Conservation (phyloP, 2,329 filamentous ascomycete genomes). For the Ilyonectria mors-panacis region DNA sequence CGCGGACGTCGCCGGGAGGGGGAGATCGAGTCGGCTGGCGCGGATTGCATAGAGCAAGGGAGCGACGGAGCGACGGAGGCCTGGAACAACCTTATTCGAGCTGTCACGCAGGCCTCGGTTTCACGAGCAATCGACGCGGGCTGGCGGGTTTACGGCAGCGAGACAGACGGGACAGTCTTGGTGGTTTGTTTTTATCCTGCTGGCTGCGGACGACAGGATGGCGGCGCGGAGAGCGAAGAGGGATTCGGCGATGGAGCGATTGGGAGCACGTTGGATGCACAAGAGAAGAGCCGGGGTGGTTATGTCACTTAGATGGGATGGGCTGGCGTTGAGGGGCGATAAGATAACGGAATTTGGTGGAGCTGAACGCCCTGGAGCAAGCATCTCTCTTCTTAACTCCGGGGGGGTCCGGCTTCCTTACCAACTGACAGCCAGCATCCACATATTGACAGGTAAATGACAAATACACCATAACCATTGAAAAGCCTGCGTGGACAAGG, state of each 20-base stretch:
- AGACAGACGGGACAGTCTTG: background rate
- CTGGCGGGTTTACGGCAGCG: constrained; percentile 20
- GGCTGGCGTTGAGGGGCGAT: constrained; percentile 34
- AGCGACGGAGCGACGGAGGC: constrained; percentile 37
- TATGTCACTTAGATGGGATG: constrained; percentile 40
- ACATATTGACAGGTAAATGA: background rate
- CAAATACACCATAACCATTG: background rate
- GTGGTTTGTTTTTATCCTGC: background rate
- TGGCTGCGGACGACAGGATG: background rate
- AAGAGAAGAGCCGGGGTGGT: constrained; percentile 26
- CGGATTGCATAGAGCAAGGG: constrained; percentile 53
- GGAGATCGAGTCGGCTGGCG: constrained; percentile 47
- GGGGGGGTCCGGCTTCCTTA: background rate
- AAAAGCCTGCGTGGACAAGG: background rate
- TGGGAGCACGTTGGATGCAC: constrained; percentile 9
- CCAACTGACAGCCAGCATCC: background rate
- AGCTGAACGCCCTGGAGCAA: constrained; percentile 2
- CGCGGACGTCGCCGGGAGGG: constrained; percentile 58
- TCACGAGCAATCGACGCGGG: constrained; percentile 32
- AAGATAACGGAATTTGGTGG: constrained; percentile 45
- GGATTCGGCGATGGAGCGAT: constrained; percentile 8
- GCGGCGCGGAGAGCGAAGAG: background rate
- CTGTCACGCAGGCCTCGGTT: constrained; percentile 48
- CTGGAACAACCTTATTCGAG: constrained; percentile 47
- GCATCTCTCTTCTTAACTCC: constrained; percentile 25